phyloP scores from a whole-genome alignment of 1,284 basidiomycete species.

The Apiotrichum porosum region DNA sequence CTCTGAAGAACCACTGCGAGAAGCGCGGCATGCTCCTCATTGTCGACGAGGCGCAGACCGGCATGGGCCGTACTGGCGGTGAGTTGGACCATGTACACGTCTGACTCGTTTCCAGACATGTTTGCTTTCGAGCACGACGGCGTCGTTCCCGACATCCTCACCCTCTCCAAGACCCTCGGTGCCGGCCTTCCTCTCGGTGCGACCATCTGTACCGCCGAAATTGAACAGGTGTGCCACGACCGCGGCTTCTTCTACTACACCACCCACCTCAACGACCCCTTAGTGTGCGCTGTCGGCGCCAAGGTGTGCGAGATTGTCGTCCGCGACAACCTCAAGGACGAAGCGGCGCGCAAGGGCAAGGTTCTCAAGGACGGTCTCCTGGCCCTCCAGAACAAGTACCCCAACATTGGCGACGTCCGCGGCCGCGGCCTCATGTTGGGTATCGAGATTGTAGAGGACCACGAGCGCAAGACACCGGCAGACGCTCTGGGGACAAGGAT shows the following conservation, averaged over 20 bases:
- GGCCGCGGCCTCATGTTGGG: conserved; percentile 74
- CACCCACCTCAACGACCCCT: conserved; percentile 36
- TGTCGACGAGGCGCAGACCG: conserved; percentile 79
- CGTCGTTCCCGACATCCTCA: conserved; percentile 76
- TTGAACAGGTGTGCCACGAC: conserved; percentile 33
- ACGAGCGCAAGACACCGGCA: conserved; percentile 19
- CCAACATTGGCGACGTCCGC: conserved; percentile 66
- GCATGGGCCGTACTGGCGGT: conserved; percentile 76
- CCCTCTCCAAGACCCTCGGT: conserved; percentile 86
- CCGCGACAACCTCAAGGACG: conserved; percentile 22
- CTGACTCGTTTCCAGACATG: conserved; percentile 34
- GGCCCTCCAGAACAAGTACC: conserved; percentile 50
- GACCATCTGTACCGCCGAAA: conserved; percentile 66
- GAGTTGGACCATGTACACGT: no score
- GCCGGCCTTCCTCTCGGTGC: conserved; percentile 90
- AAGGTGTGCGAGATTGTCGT: conserved; percentile 66
- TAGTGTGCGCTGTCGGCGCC: conserved; percentile 55
- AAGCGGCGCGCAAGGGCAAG: conserved; percentile 33
- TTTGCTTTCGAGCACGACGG: conserved; percentile 66
- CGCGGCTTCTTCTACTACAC: conserved; percentile 48
- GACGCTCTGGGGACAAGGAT: conserved; percentile 45
- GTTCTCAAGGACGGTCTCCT: conserved; percentile 53
- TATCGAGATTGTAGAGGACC: conserved; percentile 64
- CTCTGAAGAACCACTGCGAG: conserved; percentile 29
- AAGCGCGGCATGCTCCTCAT: conserved; percentile 57